Evolutionary conservation across 2,329 filamentous ascomycete genomes (phyloP).

Genomic region (Calonectria hongkongensis): DNA sequence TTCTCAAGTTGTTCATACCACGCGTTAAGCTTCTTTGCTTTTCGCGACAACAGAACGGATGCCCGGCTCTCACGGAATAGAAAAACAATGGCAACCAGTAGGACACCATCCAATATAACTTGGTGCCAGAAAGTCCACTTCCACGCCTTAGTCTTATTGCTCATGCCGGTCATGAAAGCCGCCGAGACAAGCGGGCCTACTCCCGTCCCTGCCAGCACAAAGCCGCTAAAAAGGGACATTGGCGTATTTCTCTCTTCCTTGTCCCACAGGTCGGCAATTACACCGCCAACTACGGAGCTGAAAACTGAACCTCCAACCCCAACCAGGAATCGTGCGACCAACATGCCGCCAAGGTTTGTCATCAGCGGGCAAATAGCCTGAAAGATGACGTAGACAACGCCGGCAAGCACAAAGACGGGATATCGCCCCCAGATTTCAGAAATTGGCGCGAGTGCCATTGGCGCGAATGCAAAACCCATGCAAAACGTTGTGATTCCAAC

Average conservation of each 20-base stretch:
- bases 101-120: constrained; percentile 78
- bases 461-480: constrained; percentile 85
- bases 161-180: constrained; percentile 79
- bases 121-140: constrained; percentile 95
- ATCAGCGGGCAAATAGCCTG: constrained; percentile 85
- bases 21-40: constrained; percentile 82
- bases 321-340: constrained; percentile 84
- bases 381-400: constrained; percentile 81
- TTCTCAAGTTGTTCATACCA: constrained; percentile 86
- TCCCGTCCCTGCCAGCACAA: constrained; percentile 86
- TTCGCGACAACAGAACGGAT: constrained; percentile 85
- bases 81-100: constrained; percentile 77
- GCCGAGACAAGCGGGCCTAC: constrained; percentile 84
- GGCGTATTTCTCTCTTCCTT: constrained; percentile 88
- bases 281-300: constrained; percentile 93
- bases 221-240: constrained; percentile 91
- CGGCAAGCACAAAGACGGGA: constrained; percentile 86
- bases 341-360: constrained; percentile 80
- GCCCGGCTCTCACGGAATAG: constrained; percentile 90
- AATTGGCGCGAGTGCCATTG: constrained; percentile 92
- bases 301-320: constrained; percentile 87
- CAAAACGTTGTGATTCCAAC: constrained; percentile 90
- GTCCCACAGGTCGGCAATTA: constrained; percentile 90
- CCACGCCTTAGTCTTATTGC: constrained; percentile 72
- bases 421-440: constrained; percentile 91